Evolutionary conservation across 225 moss, liverwort and hornwort genomes (phyloP).

Genomic region (Polytrichum commune): DNA sequence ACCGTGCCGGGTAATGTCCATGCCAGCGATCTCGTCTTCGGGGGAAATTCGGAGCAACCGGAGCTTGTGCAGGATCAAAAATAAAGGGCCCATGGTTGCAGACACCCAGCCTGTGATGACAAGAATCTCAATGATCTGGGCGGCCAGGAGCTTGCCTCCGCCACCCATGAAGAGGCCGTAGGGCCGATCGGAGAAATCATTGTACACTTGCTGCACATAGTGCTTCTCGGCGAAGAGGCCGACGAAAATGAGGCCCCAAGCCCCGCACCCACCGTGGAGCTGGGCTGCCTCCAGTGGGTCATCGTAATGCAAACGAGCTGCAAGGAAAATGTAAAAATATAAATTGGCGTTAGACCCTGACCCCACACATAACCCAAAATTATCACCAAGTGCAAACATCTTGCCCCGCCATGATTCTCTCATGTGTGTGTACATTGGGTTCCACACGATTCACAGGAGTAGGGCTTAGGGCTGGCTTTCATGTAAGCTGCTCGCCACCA

Average conservation of each 20-base stretch:
- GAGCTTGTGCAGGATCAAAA: conserved; percentile 36
- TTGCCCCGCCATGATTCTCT: neutral
- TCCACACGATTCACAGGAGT: too few species aligned
- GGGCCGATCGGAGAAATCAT: conserved; percentile 19
- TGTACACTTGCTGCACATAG: conserved; percentile 46
- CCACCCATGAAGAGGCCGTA: conserved; percentile 72
- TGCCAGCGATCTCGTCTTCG: conserved; percentile 61
- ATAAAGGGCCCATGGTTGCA: conserved; percentile 58
- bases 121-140: conserved; percentile 65
- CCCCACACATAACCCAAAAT: too few species aligned
- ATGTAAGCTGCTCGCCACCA: too few species aligned
- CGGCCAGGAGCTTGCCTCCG: conserved; percentile 64
- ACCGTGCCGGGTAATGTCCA: conserved; percentile 76
- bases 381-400: too few species aligned
- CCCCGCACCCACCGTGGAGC: conserved; percentile 73
- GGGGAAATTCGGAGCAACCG: conserved; percentile 54
- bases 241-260: conserved; percentile 70
- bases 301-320: conserved; percentile 41
- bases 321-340: neutral
- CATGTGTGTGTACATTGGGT: too few species aligned
- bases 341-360: neutral
- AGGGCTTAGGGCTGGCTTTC: too few species aligned
- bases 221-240: conserved; percentile 63
- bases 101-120: conserved; percentile 50
- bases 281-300: conserved; percentile 82